A percentile compares a stretch with the other conserved stretches of the same genome.
These are phyloP conservation scores for Kingdonia uniflora DNA, from an alignment of 164 flowering plant species.

Conservation along the genomic window DNA sequence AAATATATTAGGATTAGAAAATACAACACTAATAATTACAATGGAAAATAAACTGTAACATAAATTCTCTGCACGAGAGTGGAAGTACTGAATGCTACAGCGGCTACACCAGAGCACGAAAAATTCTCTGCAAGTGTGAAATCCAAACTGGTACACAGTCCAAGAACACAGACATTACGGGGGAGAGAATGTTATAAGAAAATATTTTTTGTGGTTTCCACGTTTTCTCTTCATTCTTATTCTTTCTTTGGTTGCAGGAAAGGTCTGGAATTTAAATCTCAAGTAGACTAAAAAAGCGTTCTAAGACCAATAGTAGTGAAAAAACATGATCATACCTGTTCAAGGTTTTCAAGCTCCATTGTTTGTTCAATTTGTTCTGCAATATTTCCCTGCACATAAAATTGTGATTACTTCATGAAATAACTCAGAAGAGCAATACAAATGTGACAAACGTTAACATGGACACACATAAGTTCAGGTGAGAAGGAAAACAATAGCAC, in stretches of 20 bases:
- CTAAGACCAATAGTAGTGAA: background rate
- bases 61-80: background rate
- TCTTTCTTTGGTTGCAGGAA: background rate
- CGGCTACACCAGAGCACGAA: background rate
- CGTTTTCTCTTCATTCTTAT: background rate
- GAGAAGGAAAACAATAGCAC: background rate
- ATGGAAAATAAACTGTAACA: background rate
- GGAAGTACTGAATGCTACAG: background rate
- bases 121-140: background rate
- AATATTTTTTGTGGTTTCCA: background rate
- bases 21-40: background rate
- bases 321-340: conserved; percentile 38
- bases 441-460: too few species aligned
- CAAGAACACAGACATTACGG: background rate
- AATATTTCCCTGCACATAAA: conserved; percentile 52
- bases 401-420: background rate
- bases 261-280: too few species aligned
- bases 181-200: background rate
- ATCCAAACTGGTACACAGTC: background rate
- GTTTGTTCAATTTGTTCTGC: conserved; percentile 79
- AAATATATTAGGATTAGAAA: background rate
- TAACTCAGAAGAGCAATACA: background rate
- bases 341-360: conserved; percentile 91
- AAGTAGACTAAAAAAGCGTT: background rate
- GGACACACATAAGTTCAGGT: too few species aligned